A percentile compares a stretch with the other conserved stretches of the same genome.
These are phyloP conservation scores for Blumeria graminis DNA, from an alignment of 2,329 filamentous ascomycete genomes.

Conservation along the genomic window DNA sequence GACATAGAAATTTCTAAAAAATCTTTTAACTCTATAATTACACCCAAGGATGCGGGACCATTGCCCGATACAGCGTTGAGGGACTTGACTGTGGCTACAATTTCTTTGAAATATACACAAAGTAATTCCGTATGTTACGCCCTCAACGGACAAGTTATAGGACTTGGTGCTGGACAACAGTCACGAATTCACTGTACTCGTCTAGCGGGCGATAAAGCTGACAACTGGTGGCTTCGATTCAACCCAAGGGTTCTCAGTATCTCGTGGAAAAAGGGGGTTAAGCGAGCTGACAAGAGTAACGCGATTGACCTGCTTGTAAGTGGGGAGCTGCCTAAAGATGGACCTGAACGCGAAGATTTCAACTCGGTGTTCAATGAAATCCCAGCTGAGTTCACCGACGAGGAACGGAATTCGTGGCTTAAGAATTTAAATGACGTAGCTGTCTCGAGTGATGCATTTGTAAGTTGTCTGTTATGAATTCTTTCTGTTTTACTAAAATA, in stretches of 20 bases:
- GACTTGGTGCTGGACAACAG: slow-evolving; percentile 88
- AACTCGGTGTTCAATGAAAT: slow-evolving; percentile 80
- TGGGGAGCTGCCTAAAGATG: slow-evolving; percentile 62
- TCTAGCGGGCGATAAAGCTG: slow-evolving; percentile 89
- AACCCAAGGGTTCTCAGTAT: slow-evolving; percentile 68
- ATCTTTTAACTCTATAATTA: slow-evolving; percentile 68
- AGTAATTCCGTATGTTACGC: slow-evolving; percentile 98
- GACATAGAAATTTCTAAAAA: slow-evolving; percentile 65
- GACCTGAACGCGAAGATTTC: slow-evolving; percentile 65
- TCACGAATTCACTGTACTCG: slow-evolving; percentile 96
- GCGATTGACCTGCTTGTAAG: slow-evolving; percentile 89
- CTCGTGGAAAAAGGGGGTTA: slow-evolving; percentile 94
- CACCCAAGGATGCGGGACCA: slow-evolving; percentile 49
- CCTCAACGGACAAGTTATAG: slow-evolving; percentile 76
- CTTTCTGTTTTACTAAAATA: slow-evolving; percentile 2
- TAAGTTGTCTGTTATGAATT: slow-evolving; percentile 24
- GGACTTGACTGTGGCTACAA: slow-evolving; percentile 84
- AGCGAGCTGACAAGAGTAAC: slow-evolving; percentile 93
- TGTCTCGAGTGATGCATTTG: slow-evolving; percentile 85
- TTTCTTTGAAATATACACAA: slow-evolving; percentile 95
- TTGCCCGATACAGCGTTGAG: slow-evolving; percentile 64
- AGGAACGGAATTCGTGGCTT: slow-evolving; percentile 75
- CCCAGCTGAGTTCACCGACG: slow-evolving; percentile 53
- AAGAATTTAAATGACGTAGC: slow-evolving; percentile 59
- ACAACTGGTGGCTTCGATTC: slow-evolving; percentile 99